Base-by-base conservation (phyloP, 345 rosid genomes). In the Gossypium thurberi region DNA sequence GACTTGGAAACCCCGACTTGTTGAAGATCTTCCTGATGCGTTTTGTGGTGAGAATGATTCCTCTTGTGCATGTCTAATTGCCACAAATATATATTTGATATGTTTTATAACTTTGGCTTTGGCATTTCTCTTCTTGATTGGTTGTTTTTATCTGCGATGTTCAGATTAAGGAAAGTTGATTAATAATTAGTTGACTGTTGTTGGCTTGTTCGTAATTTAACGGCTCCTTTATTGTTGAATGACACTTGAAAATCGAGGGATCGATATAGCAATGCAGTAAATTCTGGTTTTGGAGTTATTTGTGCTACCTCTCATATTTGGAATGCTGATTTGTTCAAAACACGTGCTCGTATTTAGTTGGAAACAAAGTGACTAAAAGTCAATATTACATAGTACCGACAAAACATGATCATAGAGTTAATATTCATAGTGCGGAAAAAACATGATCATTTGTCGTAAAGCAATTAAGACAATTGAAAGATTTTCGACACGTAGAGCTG, bases 1-100 rank as follows among this genome's bases (percentile, higher is more conserved):
- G 82, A 51, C 74, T 42, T 94, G 98, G 98, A 84, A 87, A 75
- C 98, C 98, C 26, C 90, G 82, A 75, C 84, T 85, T 46, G 75
- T 85, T 71, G 85, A 83, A 62, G 94, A 84, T 11, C 95, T 92
- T 76, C 98, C 98, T 1, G 92, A 89, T 80, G 83, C 92, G 6
- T 92, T 94, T 77, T 90, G 97, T 60, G 92, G 98, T 92, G 81
- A 82, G 84, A 66, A 12, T 63, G 55, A 55, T 76, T 74, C 23
- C 33, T 70, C 52, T 17, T 56, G 65, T 65, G 65, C 23, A 13
- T 25, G 53, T 62, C 11, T 11, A 65, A 12, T 21, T 44, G 17
- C 46, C 37, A 21, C 46, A 65, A 11, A 65, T 65, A 28, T 47
- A 2, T 46, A 1, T 14, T 47, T 46, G 18, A 65, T 65, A 47